Evolutionary conservation across 371 early-diverging fungal genomes (phyloP), one percentile per base, ranked within the genome.

Genomic region (Funneliformis caledonium): DNA sequence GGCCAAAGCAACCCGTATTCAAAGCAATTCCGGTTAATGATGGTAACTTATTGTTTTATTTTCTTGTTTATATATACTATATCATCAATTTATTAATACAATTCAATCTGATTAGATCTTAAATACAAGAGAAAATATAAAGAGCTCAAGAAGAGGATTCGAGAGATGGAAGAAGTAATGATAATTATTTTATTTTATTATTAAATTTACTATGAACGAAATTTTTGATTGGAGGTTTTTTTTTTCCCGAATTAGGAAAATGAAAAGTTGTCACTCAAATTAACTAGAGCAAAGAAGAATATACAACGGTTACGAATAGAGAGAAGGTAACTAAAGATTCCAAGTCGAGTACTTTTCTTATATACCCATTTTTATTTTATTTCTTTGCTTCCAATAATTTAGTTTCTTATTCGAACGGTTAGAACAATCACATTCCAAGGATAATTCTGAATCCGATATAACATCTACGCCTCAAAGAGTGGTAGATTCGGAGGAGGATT

Each of bases 151-250:
- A 89, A 87, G 80, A 86, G 89, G 81, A 89, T 87, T 78, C 86
- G 88, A 56, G 87, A 87, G 65, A 90, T 89, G 82, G 91, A 91
- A 87, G 88, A 87, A 76, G 91, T 91, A 88, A 19, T 81, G 77
- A n/a, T 11, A 37, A 22, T 6, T 72, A 26, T 19, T 72, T 50
- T 16, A 11, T 22, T 50, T 64, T 6, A 19, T 73, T 12, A 16
- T 37, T 31, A n/a, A 70, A 64, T 76, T 67, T n/a, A 75, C 37
- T 37, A 7, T 16, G 56, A 56, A 1, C 56, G 56, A 56, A 56
- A 19, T 56, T 56, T 26, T 37, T 37, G 37, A 37, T 37, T 37
- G 3, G 52, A 52, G 19, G 19, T 19, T 56, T 64, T 16, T n/a
- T 81, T 12, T 16, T 26, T 56, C n/a, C 19, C 2, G 8, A n/a